Base-by-base conservation (phyloP, 1,284 basidiomycete genomes). In the Xerocomus nothofagi region DNA sequence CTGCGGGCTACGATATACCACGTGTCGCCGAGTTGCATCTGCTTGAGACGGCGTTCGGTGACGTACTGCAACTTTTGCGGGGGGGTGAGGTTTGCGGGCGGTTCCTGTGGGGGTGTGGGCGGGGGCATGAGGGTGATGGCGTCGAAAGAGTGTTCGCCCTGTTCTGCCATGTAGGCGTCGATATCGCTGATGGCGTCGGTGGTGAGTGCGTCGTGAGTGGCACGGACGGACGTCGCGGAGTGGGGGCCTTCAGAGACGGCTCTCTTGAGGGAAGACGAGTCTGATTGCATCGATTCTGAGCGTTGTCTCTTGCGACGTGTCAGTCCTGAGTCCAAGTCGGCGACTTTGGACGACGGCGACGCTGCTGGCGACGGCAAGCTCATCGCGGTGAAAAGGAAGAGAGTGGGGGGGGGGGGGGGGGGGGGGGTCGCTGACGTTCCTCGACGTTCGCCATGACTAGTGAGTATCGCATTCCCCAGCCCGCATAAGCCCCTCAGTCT, bases 1-100 rank as follows among this genome's bases (percentile, higher is more conserved):
- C 63, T 59, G 40, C 77, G 69, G 26, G 84, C 77, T 27, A 94
- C 73, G 44, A 95, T 71, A 68, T 83, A 92, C 91, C 91, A 95
- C 3, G 75, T 83, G 47, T 92, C 80, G 33, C 86, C 88, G 15
- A 75, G 66, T 29, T 73, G 66, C 75, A 93, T 81, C 20, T 73
- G 71, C 34, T 64, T 63, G 29, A 62, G 61, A 59, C 77, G 77
- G 10, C 75, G 73, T 5, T 68, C 64, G 21, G 78, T 66, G 57
- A 91, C 77, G 45, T 73, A 66, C 12, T 71, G 51, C 15, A 82
- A 55, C 62, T 80, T 87, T 46, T 81, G 72, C 3, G 61, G 54
- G 0, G 72, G 71, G 24, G 74, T 58, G 54, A 76, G 61, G 32
- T 58, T 56, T 12, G 58, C 49, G 15, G 54, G 45, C 39, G 58